A percentile compares a stretch with the other conserved stretches of the same genome.
Evolutionary conservation across 2,329 filamentous ascomycete genomes (phyloP).

Genomic region (Capronia epimyces): DNA sequence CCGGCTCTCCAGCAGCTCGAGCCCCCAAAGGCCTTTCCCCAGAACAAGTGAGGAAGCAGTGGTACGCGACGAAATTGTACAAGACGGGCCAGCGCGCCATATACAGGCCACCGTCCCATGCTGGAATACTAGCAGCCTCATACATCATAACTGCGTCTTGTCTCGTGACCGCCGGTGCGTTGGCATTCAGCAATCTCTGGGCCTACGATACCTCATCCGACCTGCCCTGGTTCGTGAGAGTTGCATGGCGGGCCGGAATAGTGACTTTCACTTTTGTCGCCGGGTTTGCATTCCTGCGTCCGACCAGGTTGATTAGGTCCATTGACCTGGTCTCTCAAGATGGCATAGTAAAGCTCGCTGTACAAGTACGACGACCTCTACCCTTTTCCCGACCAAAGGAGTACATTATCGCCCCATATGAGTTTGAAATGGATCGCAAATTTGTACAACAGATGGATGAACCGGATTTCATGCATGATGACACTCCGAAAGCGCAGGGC

Average conservation of each 20-base stretch:
- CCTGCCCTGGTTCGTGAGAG: constrained; percentile 14
- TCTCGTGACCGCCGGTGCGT: constrained; percentile 7
- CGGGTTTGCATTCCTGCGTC: constrained; percentile 15
- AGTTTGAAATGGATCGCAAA: constrained; percentile 17
- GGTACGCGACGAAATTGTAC: constrained; percentile 19
- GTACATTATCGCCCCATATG: constrained; percentile 16
- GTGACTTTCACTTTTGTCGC: constrained; percentile 14
- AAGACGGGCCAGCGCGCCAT: constrained; percentile 14
- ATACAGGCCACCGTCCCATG: constrained; percentile 20
- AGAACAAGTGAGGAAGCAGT: constrained; percentile 12
- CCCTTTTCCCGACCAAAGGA: constrained; percentile 18
- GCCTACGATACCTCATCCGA: constrained; percentile 8
- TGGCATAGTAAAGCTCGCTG: constrained; percentile 16
- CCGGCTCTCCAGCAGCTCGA: not conserved
- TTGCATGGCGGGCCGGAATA: constrained; percentile 17
- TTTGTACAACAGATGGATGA: constrained; percentile 18
- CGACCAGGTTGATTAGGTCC: constrained; percentile 16
- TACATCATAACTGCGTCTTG: constrained; percentile 16
- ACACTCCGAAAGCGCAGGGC: not conserved
- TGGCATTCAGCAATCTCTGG: constrained; percentile 17
- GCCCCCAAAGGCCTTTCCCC: constrained; percentile 5
- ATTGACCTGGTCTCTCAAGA: constrained; percentile 16
- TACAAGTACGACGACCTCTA: constrained; percentile 18
- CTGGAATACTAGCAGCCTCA: constrained; percentile 16
- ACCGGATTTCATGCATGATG: constrained; percentile 12